Base-by-base conservation (phyloP, 2,329 filamentous ascomycete species). In the Blastomyces percursus region DNA sequence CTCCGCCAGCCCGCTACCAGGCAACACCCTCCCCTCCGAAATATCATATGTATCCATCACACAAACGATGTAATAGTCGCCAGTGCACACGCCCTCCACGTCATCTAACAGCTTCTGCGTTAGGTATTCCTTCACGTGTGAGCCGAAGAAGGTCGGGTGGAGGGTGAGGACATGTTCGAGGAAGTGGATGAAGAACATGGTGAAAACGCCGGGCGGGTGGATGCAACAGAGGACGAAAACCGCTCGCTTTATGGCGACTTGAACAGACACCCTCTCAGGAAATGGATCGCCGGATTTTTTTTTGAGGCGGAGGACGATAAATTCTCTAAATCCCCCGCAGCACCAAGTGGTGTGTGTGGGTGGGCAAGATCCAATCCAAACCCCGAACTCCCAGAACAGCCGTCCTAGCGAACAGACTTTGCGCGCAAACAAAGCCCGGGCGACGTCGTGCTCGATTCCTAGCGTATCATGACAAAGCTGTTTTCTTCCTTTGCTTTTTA, bases 171-270 rank as follows among this genome's bases (percentile, higher is more conserved):
- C 88, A 74, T 93, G 91, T 79, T 96, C 91, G 77, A 97, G 88
- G 74, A 96, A 93, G 78, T 96, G 91, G 67, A 99, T 89, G 81
- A 99, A 99, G 78, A 97, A 99, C 94, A 99, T 99, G 70, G 66
- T 78, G 76, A 51, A 51, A 51, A 51, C 2, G 9, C 48, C 16
- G 44, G 21, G 21, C 48, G 48, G 64, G 62, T 21, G 14, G 35
- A 52, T 44, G 8, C 52, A 44, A 35, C 7, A 21, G 24, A 50
- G 40, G 57, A 19, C n/a, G 51, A 27, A 46, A 40, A 30, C 21
- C 12, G 21, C 48, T 51, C 48, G 2, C 48, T 8, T 1, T 24
- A n/a, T 51, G 21, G 48, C 24, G 42, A 44, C 16, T 50, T 3
- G n/a, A 50, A 24, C 12, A 5, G 46, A 21, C 11, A 5, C 21